phyloP scores from a whole-genome alignment of 805 yeast genomes.

The Pichia ethanolica region DNA sequence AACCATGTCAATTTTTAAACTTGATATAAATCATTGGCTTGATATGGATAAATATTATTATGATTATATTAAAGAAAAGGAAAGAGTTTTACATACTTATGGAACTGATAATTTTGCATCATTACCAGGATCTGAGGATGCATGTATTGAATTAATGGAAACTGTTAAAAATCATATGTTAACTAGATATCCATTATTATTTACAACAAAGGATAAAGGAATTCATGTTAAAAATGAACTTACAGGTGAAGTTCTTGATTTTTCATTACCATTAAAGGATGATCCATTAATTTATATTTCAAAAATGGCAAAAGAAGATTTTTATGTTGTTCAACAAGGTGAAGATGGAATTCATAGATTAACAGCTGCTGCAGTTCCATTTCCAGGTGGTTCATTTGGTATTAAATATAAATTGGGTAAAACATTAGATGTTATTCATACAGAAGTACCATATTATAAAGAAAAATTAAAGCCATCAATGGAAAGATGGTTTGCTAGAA shows the following conservation, averaged over 20 bases:
- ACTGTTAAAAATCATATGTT: constrained; percentile 52
- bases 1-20: constrained; percentile 65
- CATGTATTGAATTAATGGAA: constrained; percentile 58
- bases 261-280: constrained; percentile 50
- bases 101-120: constrained; percentile 59
- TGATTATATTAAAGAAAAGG: constrained; percentile 57
- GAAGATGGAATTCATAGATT: constrained; percentile 55
- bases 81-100: constrained; percentile 47
- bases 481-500: constrained; percentile 64
- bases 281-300: constrained; percentile 58
- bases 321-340: constrained; percentile 50
- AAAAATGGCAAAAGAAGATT: constrained; percentile 71
- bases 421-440: constrained; percentile 56
- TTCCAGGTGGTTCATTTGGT: constrained; percentile 73
- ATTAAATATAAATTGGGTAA: constrained; percentile 53
- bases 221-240: constrained; percentile 50
- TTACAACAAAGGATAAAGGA: constrained; percentile 44
- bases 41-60: constrained; percentile 74
- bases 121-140: constrained; percentile 58
- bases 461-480: constrained; percentile 58
- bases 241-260: constrained; percentile 55
- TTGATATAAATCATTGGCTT: constrained; percentile 70
- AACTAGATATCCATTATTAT: constrained; percentile 55
- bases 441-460: constrained; percentile 62
- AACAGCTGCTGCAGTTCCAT: constrained; percentile 69